Percentiles rank a stretch among this genome's conserved stretches.
Evolutionary conservation across 2,329 filamentous ascomycete genomes (phyloP).

Genomic region (Trichoderma sp.): DNA sequence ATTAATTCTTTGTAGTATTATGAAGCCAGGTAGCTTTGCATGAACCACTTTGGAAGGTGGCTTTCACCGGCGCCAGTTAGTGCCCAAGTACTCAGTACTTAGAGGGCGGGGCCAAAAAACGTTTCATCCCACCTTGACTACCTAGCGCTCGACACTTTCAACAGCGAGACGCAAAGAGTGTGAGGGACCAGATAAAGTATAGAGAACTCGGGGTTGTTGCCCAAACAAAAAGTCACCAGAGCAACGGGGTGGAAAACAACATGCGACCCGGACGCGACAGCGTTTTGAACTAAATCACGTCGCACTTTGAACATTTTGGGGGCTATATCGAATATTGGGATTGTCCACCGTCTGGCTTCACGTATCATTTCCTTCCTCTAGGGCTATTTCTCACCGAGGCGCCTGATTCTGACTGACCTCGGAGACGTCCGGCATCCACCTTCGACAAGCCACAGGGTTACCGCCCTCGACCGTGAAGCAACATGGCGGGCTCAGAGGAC

Average conservation of each 20-base stretch:
- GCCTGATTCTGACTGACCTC: not conserved
- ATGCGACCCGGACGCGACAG: not conserved
- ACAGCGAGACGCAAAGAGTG: not conserved
- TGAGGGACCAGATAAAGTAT: not conserved
- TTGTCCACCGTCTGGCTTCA: not conserved
- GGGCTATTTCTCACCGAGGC: not conserved
- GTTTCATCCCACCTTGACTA: not conserved
- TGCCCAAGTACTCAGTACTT: constrained; percentile 6
- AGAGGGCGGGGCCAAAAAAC: not conserved
- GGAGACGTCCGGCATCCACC: not conserved
- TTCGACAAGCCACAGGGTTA: constrained; percentile 1
- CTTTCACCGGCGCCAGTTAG: not conserved
- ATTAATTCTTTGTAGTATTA: too few relatives aligned
- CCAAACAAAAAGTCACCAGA: constrained; percentile 20
- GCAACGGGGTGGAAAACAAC: constrained; percentile 24
- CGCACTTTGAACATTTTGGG: constrained; percentile 5
- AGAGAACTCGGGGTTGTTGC: not conserved
- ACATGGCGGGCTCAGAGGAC: constrained; percentile 55
- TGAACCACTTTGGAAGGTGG: not conserved
- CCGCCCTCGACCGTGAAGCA: constrained; percentile 35
- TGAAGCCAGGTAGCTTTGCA: not conserved
- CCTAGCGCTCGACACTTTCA: too few relatives aligned
- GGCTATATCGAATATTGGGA: not conserved
- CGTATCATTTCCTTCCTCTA: not conserved
- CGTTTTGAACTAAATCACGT: constrained; percentile 2